These are phyloP conservation scores for Coniophora puteana DNA, from an alignment of 1,284 basidiomycete species.

Conservation along the genomic window DNA sequence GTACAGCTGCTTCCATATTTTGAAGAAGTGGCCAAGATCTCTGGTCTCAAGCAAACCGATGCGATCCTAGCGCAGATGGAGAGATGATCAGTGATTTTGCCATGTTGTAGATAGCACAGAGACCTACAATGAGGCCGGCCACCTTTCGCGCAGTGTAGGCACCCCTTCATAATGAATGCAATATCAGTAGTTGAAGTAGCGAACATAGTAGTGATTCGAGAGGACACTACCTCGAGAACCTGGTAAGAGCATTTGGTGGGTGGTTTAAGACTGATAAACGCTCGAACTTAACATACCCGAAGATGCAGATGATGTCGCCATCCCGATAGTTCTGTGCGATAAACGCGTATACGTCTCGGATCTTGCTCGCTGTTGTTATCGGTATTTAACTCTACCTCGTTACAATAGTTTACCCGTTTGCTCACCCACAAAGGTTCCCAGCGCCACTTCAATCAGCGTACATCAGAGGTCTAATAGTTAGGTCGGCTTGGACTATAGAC, in stretches of 20 bases:
- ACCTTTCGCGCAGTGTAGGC: conserved; percentile 23
- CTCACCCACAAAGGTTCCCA: conserved; percentile 16
- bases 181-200: neutral
- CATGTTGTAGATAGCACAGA: no score
- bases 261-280: neutral
- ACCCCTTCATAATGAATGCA: conserved; percentile 11
- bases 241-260: neutral
- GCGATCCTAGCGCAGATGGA: conserved; percentile 9
- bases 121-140: conserved; percentile 18
- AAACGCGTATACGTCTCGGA: conserved; percentile 23
- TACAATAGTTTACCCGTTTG: conserved; percentile 1
- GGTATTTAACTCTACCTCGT: neutral
- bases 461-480: no score
- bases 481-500: no score
- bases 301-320: conserved; percentile 22
- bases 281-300: conserved; percentile 13
- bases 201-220: neutral
- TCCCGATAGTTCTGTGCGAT: conserved; percentile 20
- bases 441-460: conserved; percentile 12
- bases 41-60: conserved; percentile 14
- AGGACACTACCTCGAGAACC: conserved; percentile 5
- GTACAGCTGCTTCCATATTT: conserved; percentile 15
- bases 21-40: conserved; percentile 15
- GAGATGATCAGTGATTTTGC: neutral
- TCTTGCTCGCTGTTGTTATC: conserved; percentile 17